Base-by-base conservation (phyloP, 768 basidiomycete species). In the Myochromella boudieri region DNA sequence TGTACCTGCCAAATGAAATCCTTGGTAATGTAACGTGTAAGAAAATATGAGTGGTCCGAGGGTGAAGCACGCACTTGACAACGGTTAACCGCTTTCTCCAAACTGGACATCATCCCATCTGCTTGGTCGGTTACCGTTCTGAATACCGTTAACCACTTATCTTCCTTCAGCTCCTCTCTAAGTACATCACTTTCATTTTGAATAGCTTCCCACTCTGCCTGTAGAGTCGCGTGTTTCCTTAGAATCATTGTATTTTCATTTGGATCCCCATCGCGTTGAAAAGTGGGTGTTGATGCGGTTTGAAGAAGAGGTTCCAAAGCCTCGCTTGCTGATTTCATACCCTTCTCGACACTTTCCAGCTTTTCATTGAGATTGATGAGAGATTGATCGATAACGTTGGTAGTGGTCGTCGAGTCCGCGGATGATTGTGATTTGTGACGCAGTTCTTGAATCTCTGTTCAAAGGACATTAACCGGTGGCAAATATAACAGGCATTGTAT, bases 81-180 rank as follows among this genome's bases (percentile, higher is more conserved):
- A 54, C 89, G 82, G 58, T 84, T 84, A 34, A 95, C 84, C 7
- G 90, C 92, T 65, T 95, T 98, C 70, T 97, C 91, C 55, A 99
- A 69, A 59, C 90, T 91, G 22, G 82, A 82, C 92, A 98, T 95
- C 95, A 98, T 97, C 20, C 91, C 92, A 62, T 94, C 91, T 33
- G 95, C 95, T 64, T 97, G 95, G 59, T 94, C 87, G 33, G 91
- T 85, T 47, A 93, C 90, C 4, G 91, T 95, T 54, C 94, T 80
- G 68, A 97, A 97, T 17, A 97, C 91, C 9, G 87, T 88, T 57
- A 98, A 76, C 91, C 92, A 97, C 58, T 95, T 95, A 68, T 97
- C 95, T 66, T 97, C 95, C 68, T 91, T 94, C 53, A 98, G 73
- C 67, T 99, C 97, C 59, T 95, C 92, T 52, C 86, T 76, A 48